Base-by-base conservation (phyloP, 805 yeast genomes). In the Metschnikowia colocasiae region DNA sequence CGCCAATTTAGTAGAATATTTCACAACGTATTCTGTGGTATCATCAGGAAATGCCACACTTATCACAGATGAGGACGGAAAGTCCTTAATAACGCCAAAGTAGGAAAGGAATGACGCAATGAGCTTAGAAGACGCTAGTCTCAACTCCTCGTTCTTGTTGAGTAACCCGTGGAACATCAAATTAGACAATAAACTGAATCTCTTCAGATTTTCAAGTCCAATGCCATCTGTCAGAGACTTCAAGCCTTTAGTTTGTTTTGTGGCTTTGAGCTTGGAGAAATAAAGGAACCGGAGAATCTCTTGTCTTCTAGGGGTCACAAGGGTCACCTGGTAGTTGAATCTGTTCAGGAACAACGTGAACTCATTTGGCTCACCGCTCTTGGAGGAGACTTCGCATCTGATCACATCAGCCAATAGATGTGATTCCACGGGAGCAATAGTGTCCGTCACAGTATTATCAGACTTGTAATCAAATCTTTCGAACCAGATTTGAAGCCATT, bases 211-310 rank as follows among this genome's bases (percentile, higher is more conserved):
- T n/a, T 75, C 74, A 15, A 70, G 67, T 1, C 64, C 66, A 3
- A 67, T 66, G 47, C 82, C 80, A 58, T 71, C 84, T 8, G 80
- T 54, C 6, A 23, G 43, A n/a, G 58, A 48, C 43, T 56, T 55
- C 41, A 36, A 26, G 49, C n/a, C 53, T 48, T 40, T 48, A 54
- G 31, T 25, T 67, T 68, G 42, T 73, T 75, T 31, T 69, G 72
- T 22, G 71, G 64, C 58, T 79, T 74, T 16, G 81, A 81, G 46
- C 83, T 49, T 80, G 0, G 89, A 78, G 56, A 83, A 84, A 55
- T 84, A 83, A 34, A 86, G 62, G 51, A 85, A 78, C 54, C 90
- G 71, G 65, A 86, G 75, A n/a, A 86, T 83, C 55, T 85, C 92
- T 59, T 55, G 68, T 46, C 73, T 54, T 41, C 69, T 74, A 3